These are phyloP conservation scores for Suillus discolor DNA, from an alignment of 768 basidiomycete genomes.

Conservation along the genomic window DNA sequence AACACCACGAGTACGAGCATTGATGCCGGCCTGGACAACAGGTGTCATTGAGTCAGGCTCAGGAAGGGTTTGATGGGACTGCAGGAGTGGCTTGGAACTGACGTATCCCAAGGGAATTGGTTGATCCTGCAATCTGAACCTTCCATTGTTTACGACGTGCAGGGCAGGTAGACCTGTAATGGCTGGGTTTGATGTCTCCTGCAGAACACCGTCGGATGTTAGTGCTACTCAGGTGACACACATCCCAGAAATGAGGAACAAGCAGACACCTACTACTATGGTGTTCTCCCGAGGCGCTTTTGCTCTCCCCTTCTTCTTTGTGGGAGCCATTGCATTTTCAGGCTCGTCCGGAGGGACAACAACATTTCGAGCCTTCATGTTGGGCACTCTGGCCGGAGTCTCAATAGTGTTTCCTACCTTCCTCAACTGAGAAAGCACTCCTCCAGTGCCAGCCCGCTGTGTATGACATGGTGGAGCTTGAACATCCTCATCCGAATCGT, in stretches of 20 bases:
- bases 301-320: not conserved
- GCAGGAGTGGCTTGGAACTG: not conserved
- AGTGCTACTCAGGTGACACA: not conserved
- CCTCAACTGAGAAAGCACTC: not conserved
- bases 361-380: not conserved
- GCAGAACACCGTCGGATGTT: not conserved
- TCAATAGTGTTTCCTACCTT: not conserved
- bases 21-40: not conserved
- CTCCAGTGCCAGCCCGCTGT: not conserved
- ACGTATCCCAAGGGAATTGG: not conserved
- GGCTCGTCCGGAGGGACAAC: not conserved
- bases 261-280: not conserved
- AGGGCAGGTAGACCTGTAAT: not conserved
- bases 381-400: not conserved
- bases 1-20: not conserved
- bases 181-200: not conserved
- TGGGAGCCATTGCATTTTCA: not conserved
- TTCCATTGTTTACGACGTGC: not conserved
- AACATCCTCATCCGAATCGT: not conserved
- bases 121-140: not conserved
- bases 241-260: not conserved
- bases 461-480: not conserved
- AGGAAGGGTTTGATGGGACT: not conserved
- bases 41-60: not conserved
- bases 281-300: not conserved